Evolutionary conservation across 129 eudicot genomes (phyloP).

Genomic region (Heracleum sosnowskyi): DNA sequence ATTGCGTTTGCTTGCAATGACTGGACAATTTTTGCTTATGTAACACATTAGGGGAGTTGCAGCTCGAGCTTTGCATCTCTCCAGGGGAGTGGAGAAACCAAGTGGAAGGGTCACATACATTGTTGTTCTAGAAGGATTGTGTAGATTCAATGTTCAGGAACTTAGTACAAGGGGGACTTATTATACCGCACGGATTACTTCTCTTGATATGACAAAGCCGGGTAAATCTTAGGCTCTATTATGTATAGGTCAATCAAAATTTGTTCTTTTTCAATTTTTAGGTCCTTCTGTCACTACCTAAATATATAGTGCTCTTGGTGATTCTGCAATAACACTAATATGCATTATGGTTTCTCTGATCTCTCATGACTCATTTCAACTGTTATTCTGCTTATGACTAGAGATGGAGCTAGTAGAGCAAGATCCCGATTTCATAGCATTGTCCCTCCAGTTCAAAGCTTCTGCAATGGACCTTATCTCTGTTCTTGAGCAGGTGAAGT

Average conservation of each 20-base stretch:
- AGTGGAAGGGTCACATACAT: constrained; percentile 97
- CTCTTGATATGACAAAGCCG: constrained; percentile 80
- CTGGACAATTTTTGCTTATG: constrained; percentile 11
- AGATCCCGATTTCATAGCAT: constrained; percentile 74
- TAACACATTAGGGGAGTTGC: constrained; percentile 72
- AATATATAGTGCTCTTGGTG: background rate
- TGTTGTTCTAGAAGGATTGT: constrained; percentile 96
- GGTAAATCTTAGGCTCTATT: constrained; percentile 36
- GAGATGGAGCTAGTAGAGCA: constrained; percentile 98
- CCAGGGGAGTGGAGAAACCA: constrained; percentile 99
- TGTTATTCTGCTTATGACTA: constrained; percentile 26
- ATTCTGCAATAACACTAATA: constrained; percentile 6
- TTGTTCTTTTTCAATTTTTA: background rate
- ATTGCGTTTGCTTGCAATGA: background rate
- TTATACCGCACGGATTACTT: constrained; percentile 75
- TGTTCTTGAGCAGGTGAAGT: constrained; percentile 87
- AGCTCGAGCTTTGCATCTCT: constrained; percentile 95
- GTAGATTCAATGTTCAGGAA: constrained; percentile 89
- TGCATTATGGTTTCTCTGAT: background rate
- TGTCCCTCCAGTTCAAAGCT: constrained; percentile 89
- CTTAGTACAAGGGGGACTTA: constrained; percentile 84
- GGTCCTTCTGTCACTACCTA: background rate
- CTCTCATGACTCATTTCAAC: constrained; percentile 24
- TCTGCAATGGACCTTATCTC: constrained; percentile 96
- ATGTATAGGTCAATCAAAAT: background rate